These are phyloP conservation scores for Penicilliopsis zonata DNA, from an alignment of 495 filamentous ascomycete species.

Conservation along the genomic window DNA sequence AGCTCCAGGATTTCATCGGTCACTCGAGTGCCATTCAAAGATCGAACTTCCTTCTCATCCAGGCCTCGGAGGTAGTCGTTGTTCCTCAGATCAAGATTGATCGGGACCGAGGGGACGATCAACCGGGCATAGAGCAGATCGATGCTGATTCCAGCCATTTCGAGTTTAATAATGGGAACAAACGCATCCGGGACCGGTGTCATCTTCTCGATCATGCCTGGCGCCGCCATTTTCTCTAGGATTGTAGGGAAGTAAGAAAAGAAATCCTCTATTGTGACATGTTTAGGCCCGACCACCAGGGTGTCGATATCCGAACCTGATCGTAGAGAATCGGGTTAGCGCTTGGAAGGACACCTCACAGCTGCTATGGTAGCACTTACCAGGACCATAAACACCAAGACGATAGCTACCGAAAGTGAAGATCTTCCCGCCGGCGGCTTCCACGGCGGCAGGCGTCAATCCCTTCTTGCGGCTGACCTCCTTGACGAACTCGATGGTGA, in stretches of 20 bases:
- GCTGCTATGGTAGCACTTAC: conserved; percentile 20
- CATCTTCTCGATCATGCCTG: conserved; percentile 71
- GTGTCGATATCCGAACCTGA: conserved; percentile 94
- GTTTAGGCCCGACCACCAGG: conserved; percentile 77
- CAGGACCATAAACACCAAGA: conserved; percentile 84
- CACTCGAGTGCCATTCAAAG: conserved; percentile 85
- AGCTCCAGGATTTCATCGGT: conserved; percentile 81
- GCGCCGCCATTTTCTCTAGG: conserved; percentile 57
- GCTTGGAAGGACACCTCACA: not conserved
- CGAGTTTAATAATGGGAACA: conserved; percentile 92
- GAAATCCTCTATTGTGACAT: conserved; percentile 78
- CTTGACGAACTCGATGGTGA: conserved; percentile 75
- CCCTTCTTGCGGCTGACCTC: conserved; percentile 65
- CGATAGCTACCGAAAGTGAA: conserved; percentile 93
- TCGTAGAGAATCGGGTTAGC: too few relatives aligned
- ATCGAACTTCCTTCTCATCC: conserved; percentile 74
- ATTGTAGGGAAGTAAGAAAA: conserved; percentile 75
- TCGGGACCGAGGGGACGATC: conserved; percentile 55
- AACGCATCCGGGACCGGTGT: conserved; percentile 80
- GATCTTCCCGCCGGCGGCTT: conserved; percentile 75
- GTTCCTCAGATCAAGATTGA: conserved; percentile 63
- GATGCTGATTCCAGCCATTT: conserved; percentile 80
- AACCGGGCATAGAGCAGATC: conserved; percentile 89
- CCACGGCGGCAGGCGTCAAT: conserved; percentile 60
- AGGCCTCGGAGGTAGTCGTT: conserved; percentile 75